phyloP scores from a whole-genome alignment of 2,329 filamentous ascomycete species.

The Epichloe gansuensis region DNA sequence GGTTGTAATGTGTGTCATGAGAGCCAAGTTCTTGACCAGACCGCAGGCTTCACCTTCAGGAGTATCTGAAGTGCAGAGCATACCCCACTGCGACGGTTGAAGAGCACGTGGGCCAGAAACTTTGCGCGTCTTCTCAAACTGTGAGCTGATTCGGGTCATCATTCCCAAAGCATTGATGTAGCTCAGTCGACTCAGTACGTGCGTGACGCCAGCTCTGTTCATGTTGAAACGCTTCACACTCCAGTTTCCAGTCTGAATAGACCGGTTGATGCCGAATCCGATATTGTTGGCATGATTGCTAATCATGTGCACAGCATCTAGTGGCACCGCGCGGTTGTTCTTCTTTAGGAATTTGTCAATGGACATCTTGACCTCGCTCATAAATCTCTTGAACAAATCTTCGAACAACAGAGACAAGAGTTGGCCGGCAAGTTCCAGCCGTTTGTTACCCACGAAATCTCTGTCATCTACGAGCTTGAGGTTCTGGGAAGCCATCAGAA shows the following conservation, averaged over 20 bases:
- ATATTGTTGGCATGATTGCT: slow-evolving; percentile 77
- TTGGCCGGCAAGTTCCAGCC: slow-evolving; percentile 87
- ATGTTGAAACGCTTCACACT: slow-evolving; percentile 96
- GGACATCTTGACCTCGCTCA: slow-evolving; percentile 74
- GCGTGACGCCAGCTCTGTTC: slow-evolving; percentile 93
- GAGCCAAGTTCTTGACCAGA: slow-evolving; percentile 90
- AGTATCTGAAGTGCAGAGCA: slow-evolving; percentile 94
- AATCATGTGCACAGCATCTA: slow-evolving; percentile 78
- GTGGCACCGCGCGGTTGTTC: slow-evolving; percentile 73
- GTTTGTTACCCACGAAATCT: slow-evolving; percentile 97
- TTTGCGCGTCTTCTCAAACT: slow-evolving; percentile 97
- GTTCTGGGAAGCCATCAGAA: slow-evolving; percentile 87
- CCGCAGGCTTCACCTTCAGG: slow-evolving; percentile 98
- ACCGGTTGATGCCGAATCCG: slow-evolving; percentile 84
- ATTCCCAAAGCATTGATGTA: slow-evolving; percentile 96
- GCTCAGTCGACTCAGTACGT: slow-evolving; percentile 86
- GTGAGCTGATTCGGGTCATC: slow-evolving; percentile 98
- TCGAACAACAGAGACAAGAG: slow-evolving; percentile 89
- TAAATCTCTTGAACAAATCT: slow-evolving; percentile 94
- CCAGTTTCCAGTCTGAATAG: slow-evolving; percentile 97
- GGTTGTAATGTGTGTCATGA: slow-evolving; percentile 99
- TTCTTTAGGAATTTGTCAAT: slow-evolving; percentile 96
- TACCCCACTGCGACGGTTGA: slow-evolving; percentile 95
- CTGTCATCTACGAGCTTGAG: slow-evolving; percentile 84
- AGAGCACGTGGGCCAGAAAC: slow-evolving; percentile 90